Evolutionary conservation across 306 rosid genomes (phyloP), one percentile per base, ranked within the genome.

Genomic region (Oxytropis ochrocephala): DNA sequence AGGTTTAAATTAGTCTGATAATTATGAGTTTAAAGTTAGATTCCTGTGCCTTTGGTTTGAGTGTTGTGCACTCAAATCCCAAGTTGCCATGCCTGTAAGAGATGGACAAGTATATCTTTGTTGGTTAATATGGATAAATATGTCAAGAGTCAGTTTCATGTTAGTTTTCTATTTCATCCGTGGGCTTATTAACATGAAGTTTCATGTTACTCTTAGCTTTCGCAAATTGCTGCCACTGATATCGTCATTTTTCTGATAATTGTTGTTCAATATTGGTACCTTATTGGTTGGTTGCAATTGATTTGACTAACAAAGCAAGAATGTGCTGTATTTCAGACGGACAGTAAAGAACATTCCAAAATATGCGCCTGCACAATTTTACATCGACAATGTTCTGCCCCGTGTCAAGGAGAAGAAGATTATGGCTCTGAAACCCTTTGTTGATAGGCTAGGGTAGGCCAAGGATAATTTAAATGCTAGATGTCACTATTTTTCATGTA

Each of bases 381-480:
- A 91, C 81, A 91, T 94, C 1, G 99, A 94, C 82, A 94, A 94
- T 80, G 99, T 94, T 81, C 88, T 94, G 74, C 99, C 99, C 55
- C 96, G 97, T 67, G 56, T 94, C 81, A 94, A 94, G 91, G 99
- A 94, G 85, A 94, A 94, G 86, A 91, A 91, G 85, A 91, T 94
- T 76, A 94, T 94, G 99, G 89, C 99, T 73, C 84, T 94, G 66
- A 94, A 94, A 85, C 99, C 99, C 65, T 94, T 94, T 85, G 99
- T 94, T 30, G 99, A 94, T 64, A 81, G 99, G 64, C 99, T 94
- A 51, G 99, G 99, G 99, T 94, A 81, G 80, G 93, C 75, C 68
- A 64, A 67, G 5, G 11, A 41, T 80, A 64, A 68, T 38, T 33
- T 67, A 47, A 67, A 42, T 61, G 47, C 6, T 64, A 30, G 73